Evolutionary conservation across 345 rosid genomes (phyloP).

Genomic region (Pseudoturritis turrita): DNA sequence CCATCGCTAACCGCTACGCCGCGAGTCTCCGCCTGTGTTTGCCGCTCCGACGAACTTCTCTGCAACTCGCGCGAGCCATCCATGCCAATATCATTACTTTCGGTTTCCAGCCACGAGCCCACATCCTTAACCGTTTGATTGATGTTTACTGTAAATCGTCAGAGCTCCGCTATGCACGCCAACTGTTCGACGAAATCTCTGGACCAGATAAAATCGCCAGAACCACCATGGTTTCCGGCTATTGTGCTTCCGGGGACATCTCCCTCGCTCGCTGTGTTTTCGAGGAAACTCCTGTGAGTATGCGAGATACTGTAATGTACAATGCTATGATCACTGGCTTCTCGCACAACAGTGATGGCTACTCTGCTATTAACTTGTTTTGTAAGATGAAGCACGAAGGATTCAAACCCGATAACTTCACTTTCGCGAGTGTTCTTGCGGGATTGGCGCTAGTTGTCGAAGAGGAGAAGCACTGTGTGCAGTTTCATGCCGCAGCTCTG

Average conservation of each 20-base stretch:
- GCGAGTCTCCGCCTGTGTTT: conserved; percentile 32
- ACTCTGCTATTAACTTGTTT: conserved; percentile 23
- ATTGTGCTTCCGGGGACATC: conserved; percentile 21
- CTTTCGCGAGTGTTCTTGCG: conserved; percentile 28
- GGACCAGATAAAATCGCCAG: conserved; percentile 35
- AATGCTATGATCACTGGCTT: conserved; percentile 38
- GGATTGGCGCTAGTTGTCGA: conserved; percentile 20
- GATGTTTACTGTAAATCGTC: conserved; percentile 35
- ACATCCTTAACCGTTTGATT: conserved; percentile 30
- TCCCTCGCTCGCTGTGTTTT: conserved; percentile 8
- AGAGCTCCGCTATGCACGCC: conserved; percentile 27
- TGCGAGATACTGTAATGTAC: conserved; percentile 35
- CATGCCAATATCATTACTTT: conserved; percentile 30
- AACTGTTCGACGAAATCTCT: conserved; percentile 25
- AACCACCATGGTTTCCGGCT: conserved; percentile 38
- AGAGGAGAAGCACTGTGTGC: conserved; percentile 30
- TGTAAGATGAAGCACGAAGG: conserved; percentile 24
- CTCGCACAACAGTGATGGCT: conserved; percentile 22
- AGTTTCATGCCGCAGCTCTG: conserved; percentile 32
- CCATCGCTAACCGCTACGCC: conserved; percentile 33
- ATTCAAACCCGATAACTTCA: conserved; percentile 34
- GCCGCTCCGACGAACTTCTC: conserved; percentile 24
- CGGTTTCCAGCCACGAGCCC: conserved; percentile 35
- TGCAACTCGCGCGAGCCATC: conserved; percentile 22
- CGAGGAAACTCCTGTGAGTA: conserved; percentile 20